These are phyloP conservation scores for Leccinum imitatum DNA, from an alignment of 768 basidiomycete species.

Conservation along the genomic window DNA sequence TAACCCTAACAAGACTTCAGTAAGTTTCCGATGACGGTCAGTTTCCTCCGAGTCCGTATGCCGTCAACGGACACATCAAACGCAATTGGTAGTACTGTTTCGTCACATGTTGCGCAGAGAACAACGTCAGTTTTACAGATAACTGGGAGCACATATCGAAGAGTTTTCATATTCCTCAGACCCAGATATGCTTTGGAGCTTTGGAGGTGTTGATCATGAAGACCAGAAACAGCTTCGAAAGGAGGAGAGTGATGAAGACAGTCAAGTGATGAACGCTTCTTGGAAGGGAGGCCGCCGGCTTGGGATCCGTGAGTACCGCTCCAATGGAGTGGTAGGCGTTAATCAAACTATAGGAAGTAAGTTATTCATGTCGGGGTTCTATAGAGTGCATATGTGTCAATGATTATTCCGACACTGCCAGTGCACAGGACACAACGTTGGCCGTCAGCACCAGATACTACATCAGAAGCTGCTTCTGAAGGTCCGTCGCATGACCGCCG, in stretches of 20 bases:
- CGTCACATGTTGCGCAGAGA: slow-evolving; percentile 20
- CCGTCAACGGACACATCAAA: slow-evolving; percentile 45
- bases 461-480: not conserved
- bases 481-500: not conserved
- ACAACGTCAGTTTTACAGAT: slow-evolving; percentile 21
- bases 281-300: slow-evolving; percentile 32
- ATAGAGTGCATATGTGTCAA: too few relatives aligned
- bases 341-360: not conserved
- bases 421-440: too few relatives aligned
- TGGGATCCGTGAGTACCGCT: slow-evolving; percentile 6
- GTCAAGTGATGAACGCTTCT: slow-evolving; percentile 44
- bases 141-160: slow-evolving; percentile 22
- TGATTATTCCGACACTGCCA: too few relatives aligned
- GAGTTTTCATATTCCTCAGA: slow-evolving; percentile 16
- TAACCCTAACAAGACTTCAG: not conserved
- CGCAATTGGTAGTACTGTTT: slow-evolving; percentile 37
- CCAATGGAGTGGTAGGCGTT: not conserved
- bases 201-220: slow-evolving; percentile 43
- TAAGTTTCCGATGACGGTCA: not conserved
- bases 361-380: too few relatives aligned
- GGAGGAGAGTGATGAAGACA: slow-evolving; percentile 51
- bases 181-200: too few relatives aligned
- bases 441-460: too few relatives aligned
- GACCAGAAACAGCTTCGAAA: slow-evolving; percentile 41
- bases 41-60: slow-evolving; percentile 18